Evolutionary conservation across 2,329 filamentous ascomycete genomes (phyloP), one percentile per base, ranked within the genome.

Genomic region (Helotiales sp.): DNA sequence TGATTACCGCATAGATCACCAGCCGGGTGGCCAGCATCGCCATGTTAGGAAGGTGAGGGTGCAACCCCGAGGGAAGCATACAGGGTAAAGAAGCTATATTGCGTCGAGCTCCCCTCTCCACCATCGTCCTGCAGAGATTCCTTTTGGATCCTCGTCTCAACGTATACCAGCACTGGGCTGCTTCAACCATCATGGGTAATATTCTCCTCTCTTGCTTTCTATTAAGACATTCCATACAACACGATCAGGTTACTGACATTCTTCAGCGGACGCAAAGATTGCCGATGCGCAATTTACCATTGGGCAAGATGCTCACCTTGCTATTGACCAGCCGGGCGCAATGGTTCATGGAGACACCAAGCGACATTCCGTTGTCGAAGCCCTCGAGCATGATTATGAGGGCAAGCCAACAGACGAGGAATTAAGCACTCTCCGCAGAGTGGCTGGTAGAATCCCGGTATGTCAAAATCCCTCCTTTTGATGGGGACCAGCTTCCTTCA

Each of bases 381-480:
- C 19, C 29, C 17, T 60, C 24, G 44, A 46, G 2, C 42, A 47
- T 12, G 58, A 58, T 34, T 60, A 60, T 46, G 58, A 57, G 31
- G 58, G 58, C 17, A 58, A 57, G 25, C 54, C 58, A 53, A 88
- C 84, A 3, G 79, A 82, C 36, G 84, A 88, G 70, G 86, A 89
- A 61, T 70, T 85, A 56, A 67, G 61, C 13, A 86, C 83, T 0
- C 80, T 89, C 29, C 81, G 78, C 46, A 82, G 85, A 67, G 80
- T 89, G 17, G 82, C 85, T 17, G 86, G 84, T 10, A 79, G 78
- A 68, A 83, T 92, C 60, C 84, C 85, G n/a, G n/a, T n/a, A n/a
- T n/a, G n/a, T n/a, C n/a, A n/a, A n/a, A n/a, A n/a, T n/a, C n/a
- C n/a, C n/a, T n/a, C n/a, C n/a, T n/a, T n/a, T n/a, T n/a, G n/a